Base-by-base conservation (phyloP, 306 rosid genomes). In the Glycyrrhiza uralensis region DNA sequence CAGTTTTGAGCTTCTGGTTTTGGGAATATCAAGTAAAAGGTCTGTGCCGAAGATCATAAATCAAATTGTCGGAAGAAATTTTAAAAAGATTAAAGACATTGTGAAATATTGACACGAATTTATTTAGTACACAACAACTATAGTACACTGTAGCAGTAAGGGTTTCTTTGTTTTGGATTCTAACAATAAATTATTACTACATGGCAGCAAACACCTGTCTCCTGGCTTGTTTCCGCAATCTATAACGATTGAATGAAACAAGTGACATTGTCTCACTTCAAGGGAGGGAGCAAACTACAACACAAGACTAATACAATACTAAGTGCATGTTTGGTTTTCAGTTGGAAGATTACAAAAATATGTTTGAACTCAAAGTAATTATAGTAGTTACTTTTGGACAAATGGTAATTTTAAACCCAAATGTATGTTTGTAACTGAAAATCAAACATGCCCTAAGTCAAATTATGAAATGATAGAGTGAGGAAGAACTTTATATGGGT, bases 401-500 rank as follows among this genome's bases (percentile, higher is more conserved):
- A n/a, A n/a, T n/a, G n/a, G n/a, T n/a, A n/a, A n/a, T n/a, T n/a
- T n/a, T n/a, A n/a, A n/a, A n/a, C n/a, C n/a, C n/a, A n/a, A n/a
- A n/a, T n/a, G n/a, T n/a, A n/a, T n/a, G n/a, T n/a, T n/a, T n/a
- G n/a, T n/a, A n/a, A n/a, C n/a, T n/a, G n/a, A n/a, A n/a, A n/a
- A n/a, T n/a, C n/a, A n/a, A n/a, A n/a, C n/a, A n/a, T n/a, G n/a
- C n/a, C n/a, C n/a, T n/a, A n/a, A n/a, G n/a, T 32, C 15, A 83
- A 29, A 61, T 65, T 76, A 80, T 26, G 93, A 82, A 66, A 38
- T 28, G 58, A 83, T 28, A 18, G 87, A 78, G 71, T 57, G 81
- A 0, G 97, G 98, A 69, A 93, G 96, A 80, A 93, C 96, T 87
- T 93, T 93, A 61, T 93, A 93, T 11, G 98, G 98, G 76, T 93